These are phyloP conservation scores for Stachybotrys elegans DNA, from an alignment of 2,329 filamentous ascomycete species.

Conservation along the genomic window DNA sequence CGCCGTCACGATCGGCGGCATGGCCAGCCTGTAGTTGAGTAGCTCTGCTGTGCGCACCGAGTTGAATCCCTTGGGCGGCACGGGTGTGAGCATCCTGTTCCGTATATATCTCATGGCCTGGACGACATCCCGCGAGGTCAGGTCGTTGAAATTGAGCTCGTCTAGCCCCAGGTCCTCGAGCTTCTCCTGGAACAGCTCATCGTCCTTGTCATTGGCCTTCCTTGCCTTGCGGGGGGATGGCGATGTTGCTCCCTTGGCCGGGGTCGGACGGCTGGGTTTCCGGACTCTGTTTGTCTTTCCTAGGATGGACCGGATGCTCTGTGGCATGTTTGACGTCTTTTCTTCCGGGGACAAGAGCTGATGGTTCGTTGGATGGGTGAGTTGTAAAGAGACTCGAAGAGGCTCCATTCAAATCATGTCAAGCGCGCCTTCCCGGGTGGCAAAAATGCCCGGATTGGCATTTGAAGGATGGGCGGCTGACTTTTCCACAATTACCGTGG, in stretches of 20 bases:
- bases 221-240: conserved; percentile 20
- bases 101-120: conserved; percentile 62
- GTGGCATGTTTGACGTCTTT: conserved; percentile 24
- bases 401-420: no score
- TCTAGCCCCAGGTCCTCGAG: conserved; percentile 58
- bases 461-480: no score
- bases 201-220: conserved; percentile 16
- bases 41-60: conserved; percentile 59
- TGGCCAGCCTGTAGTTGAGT: conserved; percentile 51
- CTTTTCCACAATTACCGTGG: no score
- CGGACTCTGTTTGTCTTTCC: conserved; percentile 29
- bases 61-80: conserved; percentile 61
- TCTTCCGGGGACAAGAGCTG: no score
- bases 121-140: conserved; percentile 54
- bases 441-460: no score
- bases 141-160: conserved; percentile 47
- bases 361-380: no score
- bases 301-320: conserved; percentile 32
- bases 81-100: conserved; percentile 56
- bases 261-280: conserved; percentile 20
- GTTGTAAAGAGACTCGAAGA: no score
- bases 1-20: conserved; percentile 61
- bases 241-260: conserved; percentile 10
- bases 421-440: no score
- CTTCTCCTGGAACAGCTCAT: conserved; percentile 31